Conservation (phyloP, 768 basidiomycete species). For the Dentipellis fragilis region DNA sequence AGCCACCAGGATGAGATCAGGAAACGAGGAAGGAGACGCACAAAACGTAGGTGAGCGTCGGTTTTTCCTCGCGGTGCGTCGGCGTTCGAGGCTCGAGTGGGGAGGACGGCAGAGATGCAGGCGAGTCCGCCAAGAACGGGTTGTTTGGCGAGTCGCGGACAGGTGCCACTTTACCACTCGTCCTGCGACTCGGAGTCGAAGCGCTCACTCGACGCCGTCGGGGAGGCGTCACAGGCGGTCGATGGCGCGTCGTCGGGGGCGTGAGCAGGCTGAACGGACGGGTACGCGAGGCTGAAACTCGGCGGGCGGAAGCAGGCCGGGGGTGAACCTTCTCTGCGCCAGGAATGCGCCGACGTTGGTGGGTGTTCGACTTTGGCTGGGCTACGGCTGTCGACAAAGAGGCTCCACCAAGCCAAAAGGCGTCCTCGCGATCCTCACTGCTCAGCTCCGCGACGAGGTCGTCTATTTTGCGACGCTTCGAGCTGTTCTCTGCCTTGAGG, state of each 20-base stretch:
- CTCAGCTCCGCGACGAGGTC: constrained; percentile 10
- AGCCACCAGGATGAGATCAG: not conserved
- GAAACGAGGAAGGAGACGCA: not conserved
- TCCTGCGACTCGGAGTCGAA: not conserved
- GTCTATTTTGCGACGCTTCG: constrained; percentile 13
- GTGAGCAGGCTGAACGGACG: constrained; percentile 11
- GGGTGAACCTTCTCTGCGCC: constrained; percentile 3
- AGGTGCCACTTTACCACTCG: constrained; percentile 6
- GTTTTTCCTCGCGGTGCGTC: constrained; percentile 2
- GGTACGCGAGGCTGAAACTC: constrained; percentile 6
- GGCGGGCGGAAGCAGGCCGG: constrained; percentile 5
- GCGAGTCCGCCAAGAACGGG: constrained; percentile 11
- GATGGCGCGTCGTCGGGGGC: constrained; percentile 11
- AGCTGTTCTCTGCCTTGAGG: not conserved
- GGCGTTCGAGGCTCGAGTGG: constrained; percentile 12
- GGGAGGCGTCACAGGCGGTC: constrained; percentile 10
- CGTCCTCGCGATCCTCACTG: constrained; percentile 11
- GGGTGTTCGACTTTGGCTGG: constrained; percentile 3
- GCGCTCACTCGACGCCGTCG: constrained; percentile 1
- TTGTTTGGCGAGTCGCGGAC: constrained; percentile 16
- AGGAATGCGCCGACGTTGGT: constrained; percentile 3
- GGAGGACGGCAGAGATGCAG: constrained; percentile 11
- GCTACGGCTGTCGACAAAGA: not conserved
- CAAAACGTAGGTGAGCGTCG: constrained; percentile 13
- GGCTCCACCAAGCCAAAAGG: constrained; percentile 10